Percentiles rank a stretch among this genome's conserved stretches.
phyloP scores from a whole-genome alignment of 2,329 filamentous ascomycete genomes.

The Penicillium freii region DNA sequence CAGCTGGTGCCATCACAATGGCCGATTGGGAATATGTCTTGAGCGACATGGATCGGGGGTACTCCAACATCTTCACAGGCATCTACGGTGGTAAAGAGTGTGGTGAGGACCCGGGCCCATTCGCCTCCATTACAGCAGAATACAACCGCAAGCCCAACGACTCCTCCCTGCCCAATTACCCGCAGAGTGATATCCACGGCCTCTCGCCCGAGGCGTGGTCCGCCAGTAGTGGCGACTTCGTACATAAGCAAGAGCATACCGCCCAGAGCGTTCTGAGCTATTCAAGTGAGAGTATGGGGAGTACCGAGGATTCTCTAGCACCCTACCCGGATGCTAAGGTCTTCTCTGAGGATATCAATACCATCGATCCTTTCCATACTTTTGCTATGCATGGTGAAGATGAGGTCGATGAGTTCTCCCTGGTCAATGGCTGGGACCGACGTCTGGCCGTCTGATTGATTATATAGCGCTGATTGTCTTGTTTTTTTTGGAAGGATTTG shows the following conservation, averaged over 20 bases:
- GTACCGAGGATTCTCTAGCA: constrained; percentile 47
- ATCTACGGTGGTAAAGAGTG: constrained; percentile 48
- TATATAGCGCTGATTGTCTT: neutral
- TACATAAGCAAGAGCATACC: constrained; percentile 26
- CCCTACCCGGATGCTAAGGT: constrained; percentile 23
- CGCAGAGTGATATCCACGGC: constrained; percentile 33
- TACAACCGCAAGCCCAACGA: constrained; percentile 30
- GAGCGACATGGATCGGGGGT: constrained; percentile 73
- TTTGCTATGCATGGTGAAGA: constrained; percentile 39
- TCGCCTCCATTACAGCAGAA: constrained; percentile 35
- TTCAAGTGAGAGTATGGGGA: constrained; percentile 59
- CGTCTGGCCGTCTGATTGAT: constrained; percentile 32
- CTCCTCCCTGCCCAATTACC: constrained; percentile 15
- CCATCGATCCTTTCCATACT: constrained; percentile 37
- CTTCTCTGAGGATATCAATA: constrained; percentile 30
- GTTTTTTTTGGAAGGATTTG: neutral
- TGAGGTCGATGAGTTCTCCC: constrained; percentile 34
- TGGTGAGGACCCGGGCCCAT: constrained; percentile 36
- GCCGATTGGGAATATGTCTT: constrained; percentile 81
- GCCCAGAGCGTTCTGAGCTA: constrained; percentile 59
- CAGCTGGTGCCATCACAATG: constrained; percentile 50
- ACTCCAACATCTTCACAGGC: constrained; percentile 69
- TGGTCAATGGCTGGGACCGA: constrained; percentile 35
- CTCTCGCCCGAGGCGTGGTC: constrained; percentile 43
- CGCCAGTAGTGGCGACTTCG: constrained; percentile 40